Percentiles rank a stretch among this genome's conserved stretches.
These are phyloP conservation scores for Fomitopsis pulvina DNA, from an alignment of 768 basidiomycete genomes.

Conservation along the genomic window DNA sequence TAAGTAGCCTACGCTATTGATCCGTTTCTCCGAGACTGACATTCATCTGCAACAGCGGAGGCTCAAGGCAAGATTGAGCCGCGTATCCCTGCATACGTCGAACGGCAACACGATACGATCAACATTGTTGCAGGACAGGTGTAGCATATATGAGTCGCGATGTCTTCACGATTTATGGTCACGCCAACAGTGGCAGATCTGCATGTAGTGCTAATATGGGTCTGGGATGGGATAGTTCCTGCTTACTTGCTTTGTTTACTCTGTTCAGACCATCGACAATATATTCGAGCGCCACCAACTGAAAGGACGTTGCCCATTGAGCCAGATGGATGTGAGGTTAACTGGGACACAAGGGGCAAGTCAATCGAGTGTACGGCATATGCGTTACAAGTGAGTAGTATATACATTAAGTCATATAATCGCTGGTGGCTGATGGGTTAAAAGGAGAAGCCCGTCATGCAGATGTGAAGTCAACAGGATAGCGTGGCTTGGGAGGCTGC, in stretches of 20 bases:
- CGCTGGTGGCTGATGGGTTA: too few species aligned
- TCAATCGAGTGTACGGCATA: too few species aligned
- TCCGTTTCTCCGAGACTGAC: background rate
- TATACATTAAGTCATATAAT: too few species aligned
- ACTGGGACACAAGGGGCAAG: too few species aligned
- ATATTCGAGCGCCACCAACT: too few species aligned
- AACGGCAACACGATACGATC: constrained; percentile 13
- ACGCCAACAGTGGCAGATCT: background rate
- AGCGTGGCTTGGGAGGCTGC: constrained; percentile 8
- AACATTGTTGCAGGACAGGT: constrained; percentile 16
- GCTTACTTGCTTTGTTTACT: background rate
- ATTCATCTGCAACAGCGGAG: constrained; percentile 43
- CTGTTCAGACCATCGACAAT: too few species aligned
- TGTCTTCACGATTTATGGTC: background rate
- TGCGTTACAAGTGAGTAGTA: too few species aligned
- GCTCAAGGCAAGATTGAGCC: constrained; percentile 64
- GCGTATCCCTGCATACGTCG: constrained; percentile 52
- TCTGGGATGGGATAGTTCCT: background rate
- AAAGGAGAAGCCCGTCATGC: background rate
- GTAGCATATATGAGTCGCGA: background rate
- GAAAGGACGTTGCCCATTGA: too few species aligned
- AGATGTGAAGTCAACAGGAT: constrained; percentile 4
- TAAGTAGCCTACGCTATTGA: constrained; percentile 32
- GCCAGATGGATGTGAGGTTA: too few species aligned
- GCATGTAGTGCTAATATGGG: constrained; percentile 1